phyloP scores from a whole-genome alignment of 345 rosid genomes.

The Linum trigynum region DNA sequence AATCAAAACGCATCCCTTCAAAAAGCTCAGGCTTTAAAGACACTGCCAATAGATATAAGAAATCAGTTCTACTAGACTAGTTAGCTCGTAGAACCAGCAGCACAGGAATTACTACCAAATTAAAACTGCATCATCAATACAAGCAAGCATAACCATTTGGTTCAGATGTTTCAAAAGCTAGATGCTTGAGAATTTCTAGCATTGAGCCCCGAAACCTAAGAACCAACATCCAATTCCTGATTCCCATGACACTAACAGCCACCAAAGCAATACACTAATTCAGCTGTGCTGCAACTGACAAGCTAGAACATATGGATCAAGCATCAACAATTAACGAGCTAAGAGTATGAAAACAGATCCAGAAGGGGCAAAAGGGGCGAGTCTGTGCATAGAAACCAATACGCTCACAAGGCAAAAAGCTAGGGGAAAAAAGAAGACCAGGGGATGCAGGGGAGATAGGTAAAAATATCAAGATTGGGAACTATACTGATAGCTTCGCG shows the following conservation, averaged over 20 bases:
- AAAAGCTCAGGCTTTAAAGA: conserved; percentile 84
- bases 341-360: background rate
- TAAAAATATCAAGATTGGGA: background rate
- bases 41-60: conserved; percentile 41
- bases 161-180: background rate
- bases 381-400: background rate
- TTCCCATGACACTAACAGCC: no score
- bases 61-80: background rate
- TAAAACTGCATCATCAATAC: background rate
- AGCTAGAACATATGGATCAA: no score
- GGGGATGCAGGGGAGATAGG: conserved; percentile 6
- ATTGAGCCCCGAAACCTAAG: no score
- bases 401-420: background rate
- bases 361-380: background rate
- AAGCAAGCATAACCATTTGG: background rate
- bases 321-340: background rate
- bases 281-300: no score
- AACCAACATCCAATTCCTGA: no score
- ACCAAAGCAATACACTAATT: no score
- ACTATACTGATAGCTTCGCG: conserved; percentile 78
- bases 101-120: background rate
- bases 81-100: background rate
- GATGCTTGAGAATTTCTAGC: no score
- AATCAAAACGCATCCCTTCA: conserved; percentile 96
- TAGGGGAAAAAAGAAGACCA: background rate